phyloP scores from a whole-genome alignment of 2,329 filamentous ascomycete genomes.

The Fusarium tricinctum region DNA sequence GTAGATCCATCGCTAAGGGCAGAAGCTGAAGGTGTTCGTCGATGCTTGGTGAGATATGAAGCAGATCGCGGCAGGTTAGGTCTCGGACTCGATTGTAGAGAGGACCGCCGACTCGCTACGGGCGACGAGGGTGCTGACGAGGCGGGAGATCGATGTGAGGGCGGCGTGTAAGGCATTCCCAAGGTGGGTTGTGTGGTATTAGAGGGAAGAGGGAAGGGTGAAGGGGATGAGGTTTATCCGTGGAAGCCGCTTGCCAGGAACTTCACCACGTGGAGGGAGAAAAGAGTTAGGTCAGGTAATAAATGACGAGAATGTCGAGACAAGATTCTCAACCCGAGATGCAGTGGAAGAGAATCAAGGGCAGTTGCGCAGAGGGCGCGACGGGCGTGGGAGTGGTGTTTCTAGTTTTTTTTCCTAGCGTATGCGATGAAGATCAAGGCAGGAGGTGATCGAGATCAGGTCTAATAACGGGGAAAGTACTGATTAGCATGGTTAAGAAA shows the following conservation, averaged over 20 bases:
- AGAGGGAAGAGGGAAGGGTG: constrained; percentile 19
- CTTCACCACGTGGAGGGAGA: constrained; percentile 42
- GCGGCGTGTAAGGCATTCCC: constrained; percentile 91
- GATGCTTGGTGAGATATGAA: constrained; percentile 75
- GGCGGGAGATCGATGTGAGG: constrained; percentile 75
- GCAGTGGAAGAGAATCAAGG: constrained; percentile 18
- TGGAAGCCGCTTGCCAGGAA: constrained; percentile 42
- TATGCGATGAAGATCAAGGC: constrained; percentile 37
- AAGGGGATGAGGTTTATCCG: constrained; percentile 38
- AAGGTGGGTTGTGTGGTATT: constrained; percentile 46
- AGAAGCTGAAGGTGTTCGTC: constrained; percentile 67
- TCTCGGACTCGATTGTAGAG: constrained; percentile 64
- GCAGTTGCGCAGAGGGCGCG: constrained; percentile 6
- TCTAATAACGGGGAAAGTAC: constrained; percentile 44
- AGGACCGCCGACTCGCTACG: constrained; percentile 70
- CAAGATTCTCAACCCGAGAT: constrained; percentile 24
- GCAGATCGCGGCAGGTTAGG: constrained; percentile 73
- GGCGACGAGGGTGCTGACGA: constrained; percentile 71
- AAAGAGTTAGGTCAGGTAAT: constrained; percentile 25
- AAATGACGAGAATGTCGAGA: constrained; percentile 2
- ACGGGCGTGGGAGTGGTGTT: constrained; percentile 16
- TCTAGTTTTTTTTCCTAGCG: constrained; percentile 34
- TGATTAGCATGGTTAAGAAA: constrained; percentile 43
- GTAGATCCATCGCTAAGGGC: constrained; percentile 47
- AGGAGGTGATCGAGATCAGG: constrained; percentile 37